A percentile compares a stretch with the other conserved stretches of the same genome.
phyloP scores from a whole-genome alignment of 768 basidiomycete genomes.

The Pulveroboletus frians region DNA sequence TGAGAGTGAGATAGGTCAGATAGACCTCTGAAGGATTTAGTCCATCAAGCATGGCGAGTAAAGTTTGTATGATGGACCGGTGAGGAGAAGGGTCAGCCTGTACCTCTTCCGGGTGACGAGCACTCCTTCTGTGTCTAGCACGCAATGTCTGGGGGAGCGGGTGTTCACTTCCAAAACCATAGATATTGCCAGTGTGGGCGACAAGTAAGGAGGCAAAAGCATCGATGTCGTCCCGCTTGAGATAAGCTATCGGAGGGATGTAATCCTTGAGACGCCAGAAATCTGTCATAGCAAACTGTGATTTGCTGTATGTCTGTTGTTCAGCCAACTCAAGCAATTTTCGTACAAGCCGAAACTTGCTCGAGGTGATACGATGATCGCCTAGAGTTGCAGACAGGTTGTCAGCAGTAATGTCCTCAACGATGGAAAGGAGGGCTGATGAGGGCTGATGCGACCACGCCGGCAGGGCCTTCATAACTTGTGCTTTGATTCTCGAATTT shows the following conservation, averaged over 20 bases:
- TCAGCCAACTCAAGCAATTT: conserved; percentile 50
- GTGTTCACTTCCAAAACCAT: conserved; percentile 54
- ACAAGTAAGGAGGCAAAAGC: conserved; percentile 68
- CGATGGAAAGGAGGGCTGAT: conserved; percentile 39
- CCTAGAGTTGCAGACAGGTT: conserved; percentile 51
- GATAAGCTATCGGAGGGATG: conserved; percentile 49
- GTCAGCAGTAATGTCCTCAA: conserved; percentile 41
- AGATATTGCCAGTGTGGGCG: conserved; percentile 53
- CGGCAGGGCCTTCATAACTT: conserved; percentile 54
- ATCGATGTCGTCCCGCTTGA: conserved; percentile 65
- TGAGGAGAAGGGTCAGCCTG: conserved; percentile 33
- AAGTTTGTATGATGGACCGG: conserved; percentile 45
- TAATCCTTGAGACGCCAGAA: conserved; percentile 85
- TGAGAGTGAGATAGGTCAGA: conserved; percentile 60
- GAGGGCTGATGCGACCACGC: conserved; percentile 73
- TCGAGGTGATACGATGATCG: conserved; percentile 57
- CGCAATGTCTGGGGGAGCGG: conserved; percentile 40
- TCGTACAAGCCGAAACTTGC: conserved; percentile 74
- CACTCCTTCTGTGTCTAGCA: conserved; percentile 29
- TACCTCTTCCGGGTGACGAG: conserved; percentile 11
- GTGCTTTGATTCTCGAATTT: conserved; percentile 33
- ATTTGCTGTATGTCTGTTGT: conserved; percentile 34
- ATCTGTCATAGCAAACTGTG: conserved; percentile 50
- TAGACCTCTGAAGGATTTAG: conserved; percentile 45
- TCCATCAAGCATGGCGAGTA: conserved; percentile 57